Base-by-base conservation (phyloP, 345 rosid genomes). In the Citrus reticulata region DNA sequence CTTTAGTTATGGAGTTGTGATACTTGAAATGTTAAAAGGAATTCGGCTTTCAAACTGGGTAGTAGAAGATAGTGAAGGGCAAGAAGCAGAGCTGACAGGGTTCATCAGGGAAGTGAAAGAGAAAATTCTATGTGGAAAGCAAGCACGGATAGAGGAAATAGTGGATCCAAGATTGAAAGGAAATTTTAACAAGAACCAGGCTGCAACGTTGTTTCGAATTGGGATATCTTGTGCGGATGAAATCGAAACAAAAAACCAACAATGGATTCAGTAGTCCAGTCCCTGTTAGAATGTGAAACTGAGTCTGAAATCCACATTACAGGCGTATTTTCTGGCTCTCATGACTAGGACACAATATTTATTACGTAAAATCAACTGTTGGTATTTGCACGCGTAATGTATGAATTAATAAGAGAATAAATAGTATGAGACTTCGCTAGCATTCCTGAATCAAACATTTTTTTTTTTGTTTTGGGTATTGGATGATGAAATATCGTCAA, bases 11-110 rank as follows among this genome's bases (percentile, higher is more conserved):
- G 85, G 86, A 8, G 83, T 88, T 51, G 84, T 86, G 84, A 67
- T 84, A 70, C 84, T 88, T 1, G 87, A 88, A 67, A 37, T 86
- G 78, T 80, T 83, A 73, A 86, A 83, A 68, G 92, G 90, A 63
- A n/a, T 71, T 42, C 54, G 85, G 27, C 80, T 88, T 7, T 80
- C 89, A 3, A 74, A 73, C 40, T 76, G 70, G 84, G 81, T 60
- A 71, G 73, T 46, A 46, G 51, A 13, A 46, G 51, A 11, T 46
- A 13, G 17, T 1, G 79, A 79, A 59, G 80, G 63, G 54, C 82
- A 82, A 30, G 90, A 81, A 77, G 55, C 82, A 2, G 87, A 83
- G 74, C 34, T 89, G 39, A 76, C 77, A 9, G 78, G 61, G 70
- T 79, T 85, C 20, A 77, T 84, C 46, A 78, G 75, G 74, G 34